Conservation (phyloP, 192 early-diverging fungal species). For the Coemansia sp. region DNA sequence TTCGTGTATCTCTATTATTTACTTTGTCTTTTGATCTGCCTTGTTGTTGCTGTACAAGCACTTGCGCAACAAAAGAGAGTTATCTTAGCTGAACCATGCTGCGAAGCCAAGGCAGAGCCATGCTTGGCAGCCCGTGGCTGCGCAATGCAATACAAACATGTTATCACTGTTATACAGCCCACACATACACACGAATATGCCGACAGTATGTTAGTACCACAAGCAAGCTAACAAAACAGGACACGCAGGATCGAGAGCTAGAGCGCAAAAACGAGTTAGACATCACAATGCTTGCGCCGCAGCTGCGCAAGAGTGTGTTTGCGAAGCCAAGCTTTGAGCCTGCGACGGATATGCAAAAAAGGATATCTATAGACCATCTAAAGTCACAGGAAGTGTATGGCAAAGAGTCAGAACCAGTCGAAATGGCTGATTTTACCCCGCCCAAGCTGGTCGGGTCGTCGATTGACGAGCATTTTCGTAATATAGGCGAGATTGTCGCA, state of each 20-base stretch:
- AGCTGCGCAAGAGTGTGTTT: constrained; percentile 43
- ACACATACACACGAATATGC: no score
- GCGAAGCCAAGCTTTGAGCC: constrained; percentile 6
- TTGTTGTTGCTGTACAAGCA: not conserved
- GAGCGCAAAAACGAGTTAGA: constrained; percentile 50
- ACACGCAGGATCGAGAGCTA: not conserved
- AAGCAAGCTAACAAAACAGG: not conserved
- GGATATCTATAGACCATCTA: constrained; percentile 46
- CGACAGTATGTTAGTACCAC: not conserved
- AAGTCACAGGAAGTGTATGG: constrained; percentile 43
- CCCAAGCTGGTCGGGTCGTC: constrained; percentile 55
- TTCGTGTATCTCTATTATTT: not conserved
- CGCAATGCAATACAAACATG: not conserved
- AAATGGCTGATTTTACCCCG: constrained; percentile 50
- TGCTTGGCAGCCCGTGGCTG: not conserved
- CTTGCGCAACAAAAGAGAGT: no score
- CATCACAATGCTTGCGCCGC: constrained; percentile 49
- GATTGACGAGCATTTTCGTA: constrained; percentile 78
- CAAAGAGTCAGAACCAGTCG: constrained; percentile 38
- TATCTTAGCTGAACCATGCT: not conserved
- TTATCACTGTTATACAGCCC: not conserved
- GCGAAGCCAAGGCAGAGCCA: not conserved
- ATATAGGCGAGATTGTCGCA: constrained; percentile 67
- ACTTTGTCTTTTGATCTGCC: not conserved
- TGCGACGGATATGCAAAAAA: constrained; percentile 35